phyloP scores from a whole-genome alignment of 495 filamentous ascomycete species.

The Platismatia glauca region DNA sequence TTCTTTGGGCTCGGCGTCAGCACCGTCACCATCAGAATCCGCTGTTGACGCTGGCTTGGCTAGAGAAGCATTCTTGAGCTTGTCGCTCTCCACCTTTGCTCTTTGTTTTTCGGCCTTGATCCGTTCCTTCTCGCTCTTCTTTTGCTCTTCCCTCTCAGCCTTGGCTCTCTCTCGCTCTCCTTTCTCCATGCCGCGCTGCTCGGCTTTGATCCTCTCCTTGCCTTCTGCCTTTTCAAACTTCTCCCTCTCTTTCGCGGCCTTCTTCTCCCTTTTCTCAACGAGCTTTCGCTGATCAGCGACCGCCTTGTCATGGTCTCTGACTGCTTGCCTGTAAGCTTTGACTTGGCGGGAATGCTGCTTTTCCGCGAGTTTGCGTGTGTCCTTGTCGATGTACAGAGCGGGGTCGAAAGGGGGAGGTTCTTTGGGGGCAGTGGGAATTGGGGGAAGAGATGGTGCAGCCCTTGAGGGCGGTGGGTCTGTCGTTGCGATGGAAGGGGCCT shows the following conservation, averaged over 20 bases:
- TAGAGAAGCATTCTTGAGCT: background rate
- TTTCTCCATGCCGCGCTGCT: constrained; percentile 24
- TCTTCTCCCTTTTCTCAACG: constrained; percentile 46
- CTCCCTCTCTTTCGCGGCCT: constrained; percentile 37
- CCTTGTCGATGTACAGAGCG: constrained; percentile 47
- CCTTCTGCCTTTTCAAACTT: constrained; percentile 32
- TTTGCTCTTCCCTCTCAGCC: constrained; percentile 17
- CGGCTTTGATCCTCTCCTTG: constrained; percentile 29
- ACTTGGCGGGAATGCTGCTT: constrained; percentile 48
- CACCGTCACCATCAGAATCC: background rate
- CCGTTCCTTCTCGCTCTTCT: constrained; percentile 21
- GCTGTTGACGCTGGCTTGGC: background rate
- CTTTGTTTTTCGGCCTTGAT: constrained; percentile 6
- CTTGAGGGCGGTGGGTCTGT: background rate
- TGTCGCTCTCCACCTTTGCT: background rate
- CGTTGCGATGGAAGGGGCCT: background rate
- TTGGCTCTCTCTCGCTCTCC: constrained; percentile 25
- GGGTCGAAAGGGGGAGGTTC: constrained; percentile 42
- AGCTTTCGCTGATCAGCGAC: constrained; percentile 51
- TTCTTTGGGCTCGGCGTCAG: constrained; percentile 7
- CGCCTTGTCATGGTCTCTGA: constrained; percentile 55
- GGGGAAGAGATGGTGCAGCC: constrained; percentile 23
- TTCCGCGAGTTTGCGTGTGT: constrained; percentile 54
- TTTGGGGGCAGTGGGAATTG: constrained; percentile 31
- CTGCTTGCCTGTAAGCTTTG: constrained; percentile 50